These are phyloP conservation scores for Pythium brachiatum DNA, from an alignment of 352 stramenopile genomes.

Conservation along the genomic window DNA sequence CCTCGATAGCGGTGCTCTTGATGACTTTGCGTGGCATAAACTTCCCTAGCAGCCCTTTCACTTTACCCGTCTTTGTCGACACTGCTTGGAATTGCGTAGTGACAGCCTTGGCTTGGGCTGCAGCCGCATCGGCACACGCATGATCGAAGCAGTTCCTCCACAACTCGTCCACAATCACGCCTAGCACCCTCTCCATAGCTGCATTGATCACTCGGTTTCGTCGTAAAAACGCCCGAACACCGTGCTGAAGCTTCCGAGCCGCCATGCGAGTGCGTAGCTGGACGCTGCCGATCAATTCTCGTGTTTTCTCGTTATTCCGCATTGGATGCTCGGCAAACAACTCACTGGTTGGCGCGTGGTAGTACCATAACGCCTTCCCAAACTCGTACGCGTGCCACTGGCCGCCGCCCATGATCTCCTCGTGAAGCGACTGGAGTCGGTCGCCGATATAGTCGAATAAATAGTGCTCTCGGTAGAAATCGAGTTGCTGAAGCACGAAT, in stretches of 20 bases:
- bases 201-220: constrained; percentile 14
- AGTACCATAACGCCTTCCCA: constrained; percentile 59
- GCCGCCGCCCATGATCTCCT: constrained; percentile 42
- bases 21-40: background rate
- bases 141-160: background rate
- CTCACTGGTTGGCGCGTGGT: constrained; percentile 32
- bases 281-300: constrained; percentile 38
- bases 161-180: background rate
- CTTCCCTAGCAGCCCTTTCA: background rate
- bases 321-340: constrained; percentile 61
- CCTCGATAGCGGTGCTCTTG: background rate
- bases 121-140: background rate
- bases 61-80: background rate
- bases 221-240: constrained; percentile 20
- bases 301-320: constrained; percentile 40
- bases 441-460: constrained; percentile 40
- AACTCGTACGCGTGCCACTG: constrained; percentile 70
- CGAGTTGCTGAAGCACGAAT: constrained; percentile 58
- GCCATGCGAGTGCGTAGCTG: constrained; percentile 42
- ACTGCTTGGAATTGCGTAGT: background rate
- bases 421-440: constrained; percentile 42
- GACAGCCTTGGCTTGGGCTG: background rate
- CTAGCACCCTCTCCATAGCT: constrained; percentile 14
- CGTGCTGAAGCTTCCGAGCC: constrained; percentile 36
- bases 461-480: constrained; percentile 55